Evolutionary conservation across 2,329 filamentous ascomycete genomes (phyloP).

Genomic region (Colletotrichum sp.): DNA sequence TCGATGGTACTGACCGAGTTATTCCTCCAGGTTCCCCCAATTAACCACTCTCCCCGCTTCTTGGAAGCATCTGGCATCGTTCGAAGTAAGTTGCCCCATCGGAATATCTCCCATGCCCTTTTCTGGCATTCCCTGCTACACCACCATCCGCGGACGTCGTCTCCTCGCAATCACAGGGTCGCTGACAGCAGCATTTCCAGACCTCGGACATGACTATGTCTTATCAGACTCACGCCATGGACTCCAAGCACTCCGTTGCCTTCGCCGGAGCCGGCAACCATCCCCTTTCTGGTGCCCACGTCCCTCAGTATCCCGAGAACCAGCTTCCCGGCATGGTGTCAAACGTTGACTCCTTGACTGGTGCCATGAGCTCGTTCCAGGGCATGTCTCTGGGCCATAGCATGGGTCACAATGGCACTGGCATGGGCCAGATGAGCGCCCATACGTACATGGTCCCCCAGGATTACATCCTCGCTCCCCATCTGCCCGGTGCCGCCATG

Average conservation of each 20-base stretch:
- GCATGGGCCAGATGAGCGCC: constrained; percentile 31
- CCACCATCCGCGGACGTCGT: neutral
- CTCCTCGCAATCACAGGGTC: neutral
- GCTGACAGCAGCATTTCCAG: neutral
- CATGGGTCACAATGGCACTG: constrained; percentile 29
- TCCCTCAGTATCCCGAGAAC: constrained; percentile 18
- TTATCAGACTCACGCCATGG: constrained; percentile 43
- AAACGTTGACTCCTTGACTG: constrained; percentile 8
- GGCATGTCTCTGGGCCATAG: constrained; percentile 39
- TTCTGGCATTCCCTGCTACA: neutral
- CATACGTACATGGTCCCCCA: constrained; percentile 40
- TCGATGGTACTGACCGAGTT: neutral
- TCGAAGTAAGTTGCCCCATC: neutral
- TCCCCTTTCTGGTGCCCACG: neutral
- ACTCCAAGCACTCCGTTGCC: constrained; percentile 33
- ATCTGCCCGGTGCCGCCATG: constrained; percentile 33
- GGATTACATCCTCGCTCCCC: constrained; percentile 41
- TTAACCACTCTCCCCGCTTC: neutral
- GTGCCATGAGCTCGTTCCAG: constrained; percentile 18
- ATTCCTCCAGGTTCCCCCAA: neutral
- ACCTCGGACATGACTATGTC: constrained; percentile 27
- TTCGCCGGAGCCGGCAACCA: constrained; percentile 7
- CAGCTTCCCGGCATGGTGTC: constrained; percentile 15
- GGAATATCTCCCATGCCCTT: neutral
- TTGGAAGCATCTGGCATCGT: constrained; percentile 8